These are phyloP conservation scores for Backusella australiensis DNA, from an alignment of 192 early-diverging fungal species.

Conservation along the genomic window DNA sequence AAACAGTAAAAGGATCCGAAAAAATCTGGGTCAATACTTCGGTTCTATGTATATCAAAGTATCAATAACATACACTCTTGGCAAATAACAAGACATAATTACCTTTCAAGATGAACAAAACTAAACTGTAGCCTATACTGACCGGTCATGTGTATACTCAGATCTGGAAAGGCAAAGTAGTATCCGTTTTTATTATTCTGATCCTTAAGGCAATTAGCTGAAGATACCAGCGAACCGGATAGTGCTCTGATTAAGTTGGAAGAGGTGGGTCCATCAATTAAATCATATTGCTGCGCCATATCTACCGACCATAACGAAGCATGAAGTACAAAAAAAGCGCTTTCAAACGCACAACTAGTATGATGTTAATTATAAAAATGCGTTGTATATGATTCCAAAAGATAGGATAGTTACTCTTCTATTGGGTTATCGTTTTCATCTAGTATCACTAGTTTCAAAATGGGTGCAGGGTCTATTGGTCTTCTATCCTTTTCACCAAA, in stretches of 20 bases:
- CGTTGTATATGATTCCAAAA: neutral
- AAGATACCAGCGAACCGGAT: conserved; percentile 59
- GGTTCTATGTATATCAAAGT: neutral
- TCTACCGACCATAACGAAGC: conserved; percentile 62
- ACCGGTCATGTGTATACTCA: conserved; percentile 73
- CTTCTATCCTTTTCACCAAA: conserved; percentile 81
- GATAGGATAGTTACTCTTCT: conserved; percentile 40
- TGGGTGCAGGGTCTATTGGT: conserved; percentile 76
- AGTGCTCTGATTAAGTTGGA: conserved; percentile 56
- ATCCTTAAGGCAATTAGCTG: conserved; percentile 54
- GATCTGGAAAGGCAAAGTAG: conserved; percentile 78
- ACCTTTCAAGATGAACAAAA: conserved; percentile 67
- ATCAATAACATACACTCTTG: neutral
- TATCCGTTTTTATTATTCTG: conserved; percentile 59
- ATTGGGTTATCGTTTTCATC: conserved; percentile 49
- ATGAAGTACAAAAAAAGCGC: conserved; percentile 57
- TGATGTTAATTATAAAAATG: neutral
- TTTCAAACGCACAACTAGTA: neutral
- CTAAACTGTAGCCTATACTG: conserved; percentile 68
- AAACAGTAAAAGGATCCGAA: conserved; percentile 74
- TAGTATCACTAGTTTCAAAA: conserved; percentile 64
- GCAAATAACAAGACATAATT: neutral
- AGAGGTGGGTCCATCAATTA: conserved; percentile 35
- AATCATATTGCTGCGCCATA: conserved; percentile 53
- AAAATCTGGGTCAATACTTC: conserved; percentile 47